Base-by-base conservation (phyloP, 2,329 filamentous ascomycete species). In the Chaetomiaceae sp. region DNA sequence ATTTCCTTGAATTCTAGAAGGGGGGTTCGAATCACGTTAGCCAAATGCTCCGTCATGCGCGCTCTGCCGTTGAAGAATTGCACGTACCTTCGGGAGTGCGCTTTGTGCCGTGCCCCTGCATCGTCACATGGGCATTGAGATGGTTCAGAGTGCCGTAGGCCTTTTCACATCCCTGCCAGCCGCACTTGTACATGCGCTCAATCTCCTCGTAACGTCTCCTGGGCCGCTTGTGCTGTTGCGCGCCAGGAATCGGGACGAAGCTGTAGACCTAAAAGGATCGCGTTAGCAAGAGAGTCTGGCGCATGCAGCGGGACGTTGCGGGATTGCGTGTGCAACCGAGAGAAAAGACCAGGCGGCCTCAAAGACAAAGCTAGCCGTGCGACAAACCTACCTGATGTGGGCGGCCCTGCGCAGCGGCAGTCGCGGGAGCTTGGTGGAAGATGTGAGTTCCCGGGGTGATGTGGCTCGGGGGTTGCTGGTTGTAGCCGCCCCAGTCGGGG, bases 141-240 rank as follows among this genome's bases (percentile, higher is more conserved):
- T 99, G 93, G 69, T 99, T 99, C 55, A 99, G 73, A 42, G 93
- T 99, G 54, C 93, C 93, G 62, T 99, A 99, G 3, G 93, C 93
- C 73, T 99, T 99, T 71, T 99, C 93, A 66, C 93, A 99, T 8
- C 91, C 91, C 59, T 96, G 92, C 89, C 90, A 97, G 21, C 92
- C 93, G 66, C 93, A 99, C 71, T 97, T 97, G 77, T 99, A 97
- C 93, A 99, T 97, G 66, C 93, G 85, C 74, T 99, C 93, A 62
- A 99, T 99, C 68, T 99, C 93, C 70, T 99, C 93, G 63, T 96
- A 99, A 48, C 93, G 83, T 63, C 93, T 79, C 58, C 93, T 82
- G 12, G 93, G 93, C 52, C 93, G 83, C 75, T 99, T 99, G 69
- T 97, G 92, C 68, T 99, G 93, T 67, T 96, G 91, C 12, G 92